Base-by-base conservation (phyloP, 1,284 basidiomycete species). In the Microbotryum violaceum region DNA sequence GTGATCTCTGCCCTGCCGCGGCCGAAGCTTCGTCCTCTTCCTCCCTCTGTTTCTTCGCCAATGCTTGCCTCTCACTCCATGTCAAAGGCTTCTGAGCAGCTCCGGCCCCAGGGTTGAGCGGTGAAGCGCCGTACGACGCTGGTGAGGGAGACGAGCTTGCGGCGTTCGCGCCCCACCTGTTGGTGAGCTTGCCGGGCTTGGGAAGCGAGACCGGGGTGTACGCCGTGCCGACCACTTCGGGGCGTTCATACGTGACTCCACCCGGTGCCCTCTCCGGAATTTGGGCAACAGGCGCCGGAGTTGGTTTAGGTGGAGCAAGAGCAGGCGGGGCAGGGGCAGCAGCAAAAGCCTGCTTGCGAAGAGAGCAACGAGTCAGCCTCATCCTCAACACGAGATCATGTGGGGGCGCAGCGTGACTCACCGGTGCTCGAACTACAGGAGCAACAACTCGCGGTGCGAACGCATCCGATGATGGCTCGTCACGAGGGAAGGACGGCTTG, bases 31-130 rank as follows among this genome's bases (percentile, higher is more conserved):
- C 79, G 63, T 89, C 88, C 64, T 96, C 91, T 70, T 88, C 88
- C 69, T 86, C 87, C 12, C 81, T 79, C 70, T 90, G 86, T 72
- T 86, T 86, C 80, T 91, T 92, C 4, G 89, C 86, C 37, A 86
- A 77, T 0, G 88, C 90, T 74, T 94, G 91, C 46, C 91, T 80
- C 74, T 94, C 88, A 64, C 83, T 86, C 91, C 91, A 94, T 0
- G 90, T 92, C 59, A 93, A 76, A 74, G 91, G 91, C 79, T 88
- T 88, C 27, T 67, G 55, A 4, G 73, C 73, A 25, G 69, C 72
- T 4, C 49, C 52, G 48, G 62, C 10, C n/a, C 64, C 51, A 25
- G 54, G 52, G 3, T 77, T 57, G 20, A 75, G 75, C 6, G 37
- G 37, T 18, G 37, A 42, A 18, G 37, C 37, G 23, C 77, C 75